Percentiles rank a stretch among this genome's conserved stretches.
phyloP scores from a whole-genome alignment of 495 filamentous ascomycete species.

The Haplographium delicatum region DNA sequence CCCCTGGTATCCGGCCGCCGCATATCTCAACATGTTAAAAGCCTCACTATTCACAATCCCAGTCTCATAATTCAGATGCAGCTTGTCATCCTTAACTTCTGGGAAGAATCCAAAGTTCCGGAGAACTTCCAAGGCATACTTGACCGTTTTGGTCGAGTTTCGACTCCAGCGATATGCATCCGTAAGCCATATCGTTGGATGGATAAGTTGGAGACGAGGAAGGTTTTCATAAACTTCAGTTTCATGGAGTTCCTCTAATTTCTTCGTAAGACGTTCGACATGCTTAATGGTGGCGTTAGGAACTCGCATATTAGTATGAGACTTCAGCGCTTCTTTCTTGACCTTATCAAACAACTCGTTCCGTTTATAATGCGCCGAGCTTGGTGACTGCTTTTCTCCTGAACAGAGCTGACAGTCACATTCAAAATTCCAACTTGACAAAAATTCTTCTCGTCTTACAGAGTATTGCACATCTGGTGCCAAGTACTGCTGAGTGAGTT shows the following conservation, averaged over 20 bases:
- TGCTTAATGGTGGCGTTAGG: conserved; percentile 28
- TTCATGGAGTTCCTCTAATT: conserved; percentile 36
- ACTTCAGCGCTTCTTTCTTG: conserved; percentile 25
- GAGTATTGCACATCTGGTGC: conserved; percentile 22
- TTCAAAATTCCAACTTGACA: conserved; percentile 41
- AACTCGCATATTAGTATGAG: neutral
- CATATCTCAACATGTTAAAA: conserved; percentile 32
- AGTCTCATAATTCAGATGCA: conserved; percentile 11
- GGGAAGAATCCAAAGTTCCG: conserved; percentile 40
- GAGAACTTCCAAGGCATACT: conserved; percentile 32
- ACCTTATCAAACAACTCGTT: conserved; percentile 24
- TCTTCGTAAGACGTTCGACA: conserved; percentile 28
- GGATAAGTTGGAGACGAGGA: conserved; percentile 37
- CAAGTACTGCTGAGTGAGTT: conserved; percentile 36
- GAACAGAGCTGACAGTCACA: conserved; percentile 43
- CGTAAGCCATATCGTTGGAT: conserved; percentile 37
- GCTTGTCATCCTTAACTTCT: conserved; percentile 20
- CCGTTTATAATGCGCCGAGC: conserved; percentile 19
- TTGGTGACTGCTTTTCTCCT: conserved; percentile 20
- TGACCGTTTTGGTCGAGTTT: conserved; percentile 35
- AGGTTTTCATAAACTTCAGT: conserved; percentile 29
- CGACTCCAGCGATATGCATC: conserved; percentile 32
- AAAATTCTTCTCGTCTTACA: conserved; percentile 13
- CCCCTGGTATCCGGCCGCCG: conserved; percentile 30
- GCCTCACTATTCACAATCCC: conserved; percentile 36